Conservation (phyloP, 176 grass and related monocot genomes). For the Paspalum vaginatum region DNA sequence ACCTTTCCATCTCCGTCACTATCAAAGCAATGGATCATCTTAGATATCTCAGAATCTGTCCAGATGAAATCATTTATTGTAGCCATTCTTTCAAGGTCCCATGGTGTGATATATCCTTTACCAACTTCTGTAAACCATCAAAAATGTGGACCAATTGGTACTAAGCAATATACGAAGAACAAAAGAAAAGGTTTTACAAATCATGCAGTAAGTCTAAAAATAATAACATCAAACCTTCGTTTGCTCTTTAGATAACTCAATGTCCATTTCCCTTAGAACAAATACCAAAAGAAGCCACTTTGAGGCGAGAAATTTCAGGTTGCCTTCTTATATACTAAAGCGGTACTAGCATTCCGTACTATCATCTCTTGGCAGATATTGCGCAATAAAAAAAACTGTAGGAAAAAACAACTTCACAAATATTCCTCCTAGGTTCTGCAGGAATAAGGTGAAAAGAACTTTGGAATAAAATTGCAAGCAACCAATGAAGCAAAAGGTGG, state of each 20-base stretch:
- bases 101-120: conserved; percentile 81
- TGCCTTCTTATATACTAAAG: neutral
- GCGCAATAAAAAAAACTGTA: neutral
- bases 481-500: neutral
- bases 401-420: neutral
- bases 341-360: neutral
- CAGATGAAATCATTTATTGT: conserved; percentile 84
- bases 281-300: neutral
- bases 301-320: neutral
- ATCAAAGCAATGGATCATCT: conserved; percentile 88
- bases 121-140: conserved; percentile 64
- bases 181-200: neutral
- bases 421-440: neutral
- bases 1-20: conserved; percentile 86
- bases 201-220: conserved; percentile 6
- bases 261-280: neutral
- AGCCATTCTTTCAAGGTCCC: conserved; percentile 83
- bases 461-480: neutral
- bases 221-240: neutral
- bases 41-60: conserved; percentile 78
- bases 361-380: conserved; percentile 12
- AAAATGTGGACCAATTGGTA: conserved; percentile 26
- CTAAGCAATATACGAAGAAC: conserved; percentile 26
- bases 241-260: conserved; percentile 20
- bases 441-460: no score